Base-by-base conservation (phyloP, 768 basidiomycete genomes). In the Galerina sulciceps region DNA sequence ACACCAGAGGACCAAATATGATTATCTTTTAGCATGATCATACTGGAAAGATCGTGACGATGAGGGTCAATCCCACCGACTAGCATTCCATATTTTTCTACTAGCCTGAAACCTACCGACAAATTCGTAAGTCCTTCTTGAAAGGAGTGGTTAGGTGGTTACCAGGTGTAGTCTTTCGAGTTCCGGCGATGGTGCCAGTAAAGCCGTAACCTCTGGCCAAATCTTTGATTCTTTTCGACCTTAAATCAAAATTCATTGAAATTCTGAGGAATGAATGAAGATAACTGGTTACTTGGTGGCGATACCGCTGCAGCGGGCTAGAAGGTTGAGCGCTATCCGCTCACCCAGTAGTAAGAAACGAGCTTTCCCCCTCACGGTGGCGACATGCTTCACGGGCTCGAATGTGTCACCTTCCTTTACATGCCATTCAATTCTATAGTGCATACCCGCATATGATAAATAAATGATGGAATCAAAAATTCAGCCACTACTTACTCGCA, bases 11-110 rank as follows among this genome's bases (percentile, higher is more conserved):
- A 96, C 96, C 95, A 98, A 69, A 99, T 93, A 71, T 99, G 97
- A 71, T 99, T 99, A 67, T 99, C 97, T 75, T 99, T 99, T 67
- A 99, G 85, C 97, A 99, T 99, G 69, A 99, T 96, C 97, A 99
- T 99, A 71, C 91, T 93, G 26, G 93, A 95, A n/a, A 99, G 81
- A 73, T 99, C 96, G 65, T 97, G 90, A 20, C 97, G 86, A 77
- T 99, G 97, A 9, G 93, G 79, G 71, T 99, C 96, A 66, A 98
- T 90, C 6, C 97, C 97, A 15, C 97, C 97, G 13, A 99, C 93
- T 44, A 99, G 75, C 97, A 99, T 99, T 3, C 89, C 97, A 71
- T 99, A 98, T 74, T 99, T 99, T 75, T 99, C 97, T 5, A 99
- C 96, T 31, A 98, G 79, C 46, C 97, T 82, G 78, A 99, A 99